A percentile compares a stretch with the other conserved stretches of the same genome.
Conservation (phyloP, 495 filamentous ascomycete species). For the Aspergillus egyptiacus region DNA sequence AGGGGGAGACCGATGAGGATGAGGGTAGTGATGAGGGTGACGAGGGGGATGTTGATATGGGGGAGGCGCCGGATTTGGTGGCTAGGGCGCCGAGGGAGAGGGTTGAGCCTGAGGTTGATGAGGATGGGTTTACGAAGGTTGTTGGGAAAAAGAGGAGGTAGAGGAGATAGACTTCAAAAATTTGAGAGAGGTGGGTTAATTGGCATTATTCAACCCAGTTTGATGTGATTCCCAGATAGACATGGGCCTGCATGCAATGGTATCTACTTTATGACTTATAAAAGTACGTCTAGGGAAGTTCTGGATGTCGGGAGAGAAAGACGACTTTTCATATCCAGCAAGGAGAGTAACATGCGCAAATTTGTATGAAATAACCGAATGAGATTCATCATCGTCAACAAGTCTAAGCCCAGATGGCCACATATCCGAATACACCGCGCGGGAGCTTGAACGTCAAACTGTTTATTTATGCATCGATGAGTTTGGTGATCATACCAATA, state of each 20-base stretch:
- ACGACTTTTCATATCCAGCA: constrained; percentile 22
- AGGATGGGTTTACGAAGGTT: constrained; percentile 92
- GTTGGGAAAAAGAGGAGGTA: constrained; percentile 60
- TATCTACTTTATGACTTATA: neutral
- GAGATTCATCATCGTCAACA: constrained; percentile 40
- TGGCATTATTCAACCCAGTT: neutral
- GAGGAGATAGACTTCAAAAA: constrained; percentile 3
- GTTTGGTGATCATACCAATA: constrained; percentile 92
- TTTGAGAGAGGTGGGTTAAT: neutral
- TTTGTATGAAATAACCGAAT: constrained; percentile 23
- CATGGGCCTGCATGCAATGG: constrained; percentile 1
- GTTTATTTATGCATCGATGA: constrained; percentile 44
- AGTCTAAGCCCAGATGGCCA: neutral
- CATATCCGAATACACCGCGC: too few relatives aligned
- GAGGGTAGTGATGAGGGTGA: constrained; percentile 51
- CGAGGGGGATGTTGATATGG: constrained; percentile 65
- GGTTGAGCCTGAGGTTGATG: constrained; percentile 72
- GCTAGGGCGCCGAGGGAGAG: constrained; percentile 56
- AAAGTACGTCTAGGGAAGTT: neutral
- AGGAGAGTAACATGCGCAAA: constrained; percentile 16
- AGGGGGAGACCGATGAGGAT: constrained; percentile 51
- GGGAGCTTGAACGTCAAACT: too few relatives aligned
- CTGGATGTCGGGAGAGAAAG: neutral
- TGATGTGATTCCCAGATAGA: constrained; percentile 10
- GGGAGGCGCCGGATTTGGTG: constrained; percentile 59